These are phyloP conservation scores for Elsinoe australis DNA, from an alignment of 2,329 filamentous ascomycete species.

Conservation along the genomic window DNA sequence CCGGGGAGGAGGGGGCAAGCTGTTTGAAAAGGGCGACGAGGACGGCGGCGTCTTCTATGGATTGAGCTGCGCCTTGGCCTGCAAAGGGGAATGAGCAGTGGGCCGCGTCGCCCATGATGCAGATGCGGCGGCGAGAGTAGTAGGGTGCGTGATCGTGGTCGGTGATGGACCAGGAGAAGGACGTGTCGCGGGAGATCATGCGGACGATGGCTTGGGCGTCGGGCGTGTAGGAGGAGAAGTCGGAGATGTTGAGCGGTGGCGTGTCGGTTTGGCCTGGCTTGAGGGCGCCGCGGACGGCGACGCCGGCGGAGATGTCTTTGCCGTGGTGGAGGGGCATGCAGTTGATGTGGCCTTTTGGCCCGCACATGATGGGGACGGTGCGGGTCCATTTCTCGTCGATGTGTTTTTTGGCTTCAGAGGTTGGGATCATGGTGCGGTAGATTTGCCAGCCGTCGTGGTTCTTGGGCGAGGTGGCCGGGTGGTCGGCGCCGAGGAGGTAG, in stretches of 20 bases:
- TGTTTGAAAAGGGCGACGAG: constrained; percentile 27
- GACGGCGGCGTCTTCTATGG: constrained; percentile 34
- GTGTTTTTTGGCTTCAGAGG: constrained; percentile 25
- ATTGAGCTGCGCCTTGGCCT: constrained; percentile 33
- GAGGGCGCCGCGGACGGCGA: constrained; percentile 26
- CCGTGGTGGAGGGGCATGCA: constrained; percentile 29
- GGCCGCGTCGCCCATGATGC: constrained; percentile 35
- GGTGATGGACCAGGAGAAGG: constrained; percentile 27
- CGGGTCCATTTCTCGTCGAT: constrained; percentile 28
- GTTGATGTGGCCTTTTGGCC: constrained; percentile 29
- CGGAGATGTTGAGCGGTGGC: constrained; percentile 23
- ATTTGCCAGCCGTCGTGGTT: constrained; percentile 31
- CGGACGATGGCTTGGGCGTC: constrained; percentile 26
- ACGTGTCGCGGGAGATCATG: constrained; percentile 26
- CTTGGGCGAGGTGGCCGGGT: constrained; percentile 27
- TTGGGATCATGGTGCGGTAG: constrained; percentile 28
- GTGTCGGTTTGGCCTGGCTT: constrained; percentile 20
- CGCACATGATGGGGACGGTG: constrained; percentile 29
- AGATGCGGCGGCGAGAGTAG: constrained; percentile 27
- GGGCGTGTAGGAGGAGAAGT: constrained; percentile 26
- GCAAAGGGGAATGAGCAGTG: constrained; percentile 35
- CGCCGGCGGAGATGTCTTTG: constrained; percentile 26
- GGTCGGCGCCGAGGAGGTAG: constrained; percentile 36
- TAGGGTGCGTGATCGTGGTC: constrained; percentile 31
- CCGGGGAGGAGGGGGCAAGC: background rate